Evolutionary conservation across 129 eudicot species (phyloP), one percentile per base, ranked within the genome.

Genomic region (Deinandra increscens): DNA sequence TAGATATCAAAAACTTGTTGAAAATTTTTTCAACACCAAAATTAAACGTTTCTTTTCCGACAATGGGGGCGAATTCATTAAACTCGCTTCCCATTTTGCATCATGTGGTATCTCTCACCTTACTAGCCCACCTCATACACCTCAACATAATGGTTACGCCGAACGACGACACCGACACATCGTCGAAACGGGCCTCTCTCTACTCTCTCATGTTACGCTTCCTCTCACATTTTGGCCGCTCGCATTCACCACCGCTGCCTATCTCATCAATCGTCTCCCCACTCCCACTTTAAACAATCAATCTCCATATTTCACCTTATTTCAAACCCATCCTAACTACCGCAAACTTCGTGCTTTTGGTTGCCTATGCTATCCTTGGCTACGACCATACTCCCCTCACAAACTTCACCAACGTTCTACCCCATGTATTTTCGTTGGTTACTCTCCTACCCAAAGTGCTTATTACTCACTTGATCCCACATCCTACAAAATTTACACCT

Each of bases 321-420:
- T 46, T 66, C 19, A 44, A 20, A 42, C 41, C 19, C 71, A 22
- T 44, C 71, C 71, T 0, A 66, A 66, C 23, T 66, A 66, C 15
- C 54, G 19, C 33, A 66, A 66, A 66, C 71, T 66, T 6, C 41
- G 41, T 10, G 11, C 39, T n/a, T 66, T 66, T 66, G 71, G 54
- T 49, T 75, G 46, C 29, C n/a, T n/a, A n/a, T n/a, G n/a, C n/a
- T n/a, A n/a, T n/a, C n/a, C n/a, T n/a, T n/a, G n/a, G n/a, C n/a
- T n/a, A n/a, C n/a, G n/a, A n/a, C n/a, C n/a, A n/a, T n/a, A n/a
- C n/a, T n/a, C n/a, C n/a, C n/a, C n/a, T n/a, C n/a, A n/a, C n/a
- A n/a, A n/a, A n/a, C n/a, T n/a, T n/a, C n/a, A n/a, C n/a, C n/a
- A n/a, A n/a, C n/a, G n/a, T n/a, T n/a, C n/a, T n/a, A n/a, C n/a